A percentile compares a stretch with the other conserved stretches of the same genome.
phyloP scores from a whole-genome alignment of 768 basidiomycete genomes.

The Tulasnella sp. region DNA sequence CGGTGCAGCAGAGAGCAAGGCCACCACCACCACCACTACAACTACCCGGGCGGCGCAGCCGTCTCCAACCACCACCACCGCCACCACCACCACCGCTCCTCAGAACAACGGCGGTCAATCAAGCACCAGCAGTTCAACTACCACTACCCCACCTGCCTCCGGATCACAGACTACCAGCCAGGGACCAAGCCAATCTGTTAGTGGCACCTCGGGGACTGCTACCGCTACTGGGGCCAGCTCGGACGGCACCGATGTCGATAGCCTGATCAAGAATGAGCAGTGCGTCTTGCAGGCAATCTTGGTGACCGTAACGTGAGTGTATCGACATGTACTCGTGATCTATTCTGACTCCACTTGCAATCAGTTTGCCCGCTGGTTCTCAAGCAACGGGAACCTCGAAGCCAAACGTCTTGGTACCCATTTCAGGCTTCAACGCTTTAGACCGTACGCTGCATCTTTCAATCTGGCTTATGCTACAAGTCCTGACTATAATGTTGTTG shows the following conservation, averaged over 20 bases:
- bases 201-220: not conserved
- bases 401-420: not conserved
- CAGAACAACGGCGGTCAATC: not conserved
- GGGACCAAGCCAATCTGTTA: not conserved
- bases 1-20: not conserved
- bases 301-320: conserved; percentile 7
- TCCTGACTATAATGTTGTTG: not conserved
- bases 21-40: not conserved
- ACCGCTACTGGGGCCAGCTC: not conserved
- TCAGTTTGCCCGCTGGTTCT: conserved; percentile 1
- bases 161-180: not conserved
- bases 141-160: not conserved
- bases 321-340: not conserved
- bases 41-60: not conserved
- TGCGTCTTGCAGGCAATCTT: not conserved
- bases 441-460: not conserved
- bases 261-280: not conserved
- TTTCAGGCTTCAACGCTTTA: not conserved
- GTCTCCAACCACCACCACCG: not conserved
- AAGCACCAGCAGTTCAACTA: not conserved
- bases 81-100: not conserved
- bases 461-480: not conserved
- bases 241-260: not conserved
- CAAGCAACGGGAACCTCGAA: not conserved
- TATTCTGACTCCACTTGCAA: not conserved